These are phyloP conservation scores for Karstenula rhodostoma DNA, from an alignment of 2,329 filamentous ascomycete genomes.

Conservation along the genomic window DNA sequence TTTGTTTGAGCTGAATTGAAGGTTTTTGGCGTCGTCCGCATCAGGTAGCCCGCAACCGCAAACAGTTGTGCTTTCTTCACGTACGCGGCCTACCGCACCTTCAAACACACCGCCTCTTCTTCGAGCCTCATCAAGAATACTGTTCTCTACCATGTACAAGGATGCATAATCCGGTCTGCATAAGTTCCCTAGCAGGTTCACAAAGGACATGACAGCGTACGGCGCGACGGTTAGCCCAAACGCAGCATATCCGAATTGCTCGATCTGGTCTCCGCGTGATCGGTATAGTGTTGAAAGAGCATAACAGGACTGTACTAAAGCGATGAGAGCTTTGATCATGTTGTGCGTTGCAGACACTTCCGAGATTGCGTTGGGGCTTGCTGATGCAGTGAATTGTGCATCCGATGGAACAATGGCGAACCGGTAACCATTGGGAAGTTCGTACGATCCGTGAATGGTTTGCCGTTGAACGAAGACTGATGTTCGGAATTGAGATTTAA, in stretches of 20 bases:
- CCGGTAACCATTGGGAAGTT: slow-evolving; percentile 25
- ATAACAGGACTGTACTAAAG: slow-evolving; percentile 40
- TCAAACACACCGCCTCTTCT: slow-evolving; percentile 31
- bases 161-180: not conserved
- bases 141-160: slow-evolving; percentile 23
- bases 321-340: slow-evolving; percentile 32
- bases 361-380: slow-evolving; percentile 11
- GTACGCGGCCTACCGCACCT: slow-evolving; percentile 29
- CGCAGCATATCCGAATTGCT: slow-evolving; percentile 45
- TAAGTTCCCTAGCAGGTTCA: slow-evolving; percentile 31
- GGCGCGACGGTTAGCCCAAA: slow-evolving; percentile 49
- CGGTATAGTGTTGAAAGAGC: slow-evolving; percentile 38
- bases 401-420: slow-evolving; percentile 27
- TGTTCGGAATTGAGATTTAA: slow-evolving; percentile 24
- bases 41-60: slow-evolving; percentile 6
- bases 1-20: slow-evolving; percentile 15
- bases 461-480: slow-evolving; percentile 27
- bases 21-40: slow-evolving; percentile 14
- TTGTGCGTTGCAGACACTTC: slow-evolving; percentile 33
- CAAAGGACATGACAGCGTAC: slow-evolving; percentile 47
- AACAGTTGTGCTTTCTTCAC: slow-evolving; percentile 15
- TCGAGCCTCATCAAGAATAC: slow-evolving; percentile 41
- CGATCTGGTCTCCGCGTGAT: slow-evolving; percentile 38
- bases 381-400: slow-evolving; percentile 23
- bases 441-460: slow-evolving; percentile 29